Conservation (phyloP, 2,329 filamentous ascomycete genomes). For the Beauveria medogensis region DNA sequence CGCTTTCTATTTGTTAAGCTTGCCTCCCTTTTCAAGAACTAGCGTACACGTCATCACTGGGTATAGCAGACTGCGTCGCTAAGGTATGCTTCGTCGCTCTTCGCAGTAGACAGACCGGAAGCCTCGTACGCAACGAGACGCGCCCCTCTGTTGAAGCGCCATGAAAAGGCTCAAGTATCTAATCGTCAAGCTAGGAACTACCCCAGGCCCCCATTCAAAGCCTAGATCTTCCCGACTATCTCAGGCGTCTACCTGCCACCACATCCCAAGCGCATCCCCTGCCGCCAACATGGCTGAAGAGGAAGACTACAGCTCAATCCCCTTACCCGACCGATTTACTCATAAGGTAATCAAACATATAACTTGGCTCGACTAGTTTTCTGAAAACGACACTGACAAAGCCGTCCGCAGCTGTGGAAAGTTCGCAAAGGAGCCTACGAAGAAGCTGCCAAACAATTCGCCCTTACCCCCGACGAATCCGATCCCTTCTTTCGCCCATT, state of each 20-base stretch:
- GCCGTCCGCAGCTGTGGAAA: constrained; percentile 68
- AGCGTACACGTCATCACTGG: background rate
- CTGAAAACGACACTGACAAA: background rate
- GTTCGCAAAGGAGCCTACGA: constrained; percentile 93
- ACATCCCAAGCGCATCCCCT: constrained; percentile 1
- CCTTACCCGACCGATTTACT: constrained; percentile 69
- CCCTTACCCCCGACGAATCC: constrained; percentile 73
- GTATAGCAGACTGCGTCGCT: background rate
- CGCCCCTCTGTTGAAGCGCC: background rate
- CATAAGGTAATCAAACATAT: constrained; percentile 56
- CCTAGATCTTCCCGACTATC: background rate
- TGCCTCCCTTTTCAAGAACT: background rate
- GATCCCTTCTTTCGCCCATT: constrained; percentile 85
- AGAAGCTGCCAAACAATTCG: constrained; percentile 81
- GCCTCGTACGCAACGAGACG: background rate
- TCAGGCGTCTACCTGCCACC: background rate
- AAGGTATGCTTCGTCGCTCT: constrained; percentile 1
- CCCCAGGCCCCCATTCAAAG: background rate
- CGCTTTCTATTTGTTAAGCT: background rate
- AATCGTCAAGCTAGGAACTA: constrained; percentile 1
- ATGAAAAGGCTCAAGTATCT: constrained; percentile 10
- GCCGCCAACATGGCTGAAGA: constrained; percentile 65
- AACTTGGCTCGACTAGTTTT: background rate
- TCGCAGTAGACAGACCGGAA: background rate
- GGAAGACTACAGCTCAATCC: constrained; percentile 74